Base-by-base conservation (phyloP, 352 stramenopile species). In the Pythium folliculosum region DNA sequence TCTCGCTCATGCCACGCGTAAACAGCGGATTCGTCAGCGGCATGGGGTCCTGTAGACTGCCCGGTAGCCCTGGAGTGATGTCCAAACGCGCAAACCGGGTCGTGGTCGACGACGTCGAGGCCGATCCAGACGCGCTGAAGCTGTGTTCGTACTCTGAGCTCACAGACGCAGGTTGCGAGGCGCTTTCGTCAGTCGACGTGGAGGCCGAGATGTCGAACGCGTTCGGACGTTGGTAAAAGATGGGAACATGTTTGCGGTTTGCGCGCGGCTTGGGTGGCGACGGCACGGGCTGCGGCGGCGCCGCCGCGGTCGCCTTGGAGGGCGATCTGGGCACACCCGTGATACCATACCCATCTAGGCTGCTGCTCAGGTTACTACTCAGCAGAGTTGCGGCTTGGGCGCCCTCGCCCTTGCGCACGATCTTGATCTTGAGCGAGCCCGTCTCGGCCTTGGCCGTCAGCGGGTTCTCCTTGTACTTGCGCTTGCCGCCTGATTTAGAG, bases 181-280 rank as follows among this genome's bases (percentile, higher is more conserved):
- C 57, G 17, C 37, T 72, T 49, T 86, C 80, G 44, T 84, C 73
- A 2, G 79, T 84, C 16, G 62, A 68, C 35, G 71, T 77, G 58
- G 51, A 84, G 60, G 37, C 57, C 3, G 69, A 75, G 37, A 75
- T 55, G 3, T 70, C 62, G 37, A 70, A 75, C 40, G 73, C 51
- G 70, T 72, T 57, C 54, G 77, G 63, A 70, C 73, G 63, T 53
- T 91, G 80, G 71, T 93, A 93, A 70, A 93, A 93, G 43, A 93
- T 89, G 3, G 85, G 85, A 27, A 93, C 82, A 66, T 93, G 85
- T 69, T 93, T 93, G 61, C 85, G 75, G 51, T 93, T 93, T n/a
- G 85, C 78, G 48, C 85, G 77, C 2, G 85, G 85, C 69, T 90
- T 91, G 13, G 85, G 85, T 5, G 85, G 85, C 17, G 84, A 91